Conservation (phyloP, 148 eudicot genomes). For the Rhododendron simsii region DNA sequence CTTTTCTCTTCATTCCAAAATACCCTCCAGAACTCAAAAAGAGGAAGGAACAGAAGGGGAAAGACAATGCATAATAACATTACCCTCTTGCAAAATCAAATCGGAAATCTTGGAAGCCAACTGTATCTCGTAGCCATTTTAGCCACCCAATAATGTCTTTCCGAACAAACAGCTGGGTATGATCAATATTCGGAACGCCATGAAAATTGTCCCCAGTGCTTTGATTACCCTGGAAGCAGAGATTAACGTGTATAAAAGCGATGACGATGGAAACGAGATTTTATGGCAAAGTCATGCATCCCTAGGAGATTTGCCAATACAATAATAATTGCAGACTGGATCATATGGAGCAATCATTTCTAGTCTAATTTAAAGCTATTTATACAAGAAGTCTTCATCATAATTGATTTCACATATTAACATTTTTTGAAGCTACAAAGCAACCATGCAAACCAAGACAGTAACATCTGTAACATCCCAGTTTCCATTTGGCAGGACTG, state of each 20-base stretch:
- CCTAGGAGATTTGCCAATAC: background rate
- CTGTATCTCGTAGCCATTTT: constrained; percentile 58
- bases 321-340: background rate
- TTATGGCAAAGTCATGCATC: background rate
- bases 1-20: too few relatives aligned
- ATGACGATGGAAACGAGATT: background rate
- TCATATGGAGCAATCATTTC: background rate
- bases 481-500: background rate
- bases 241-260: background rate
- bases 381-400: background rate
- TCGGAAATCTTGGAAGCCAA: constrained; percentile 95
- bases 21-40: background rate
- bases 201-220: constrained; percentile 89
- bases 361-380: background rate
- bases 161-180: constrained; percentile 65
- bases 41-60: background rate
- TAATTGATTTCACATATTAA: background rate
- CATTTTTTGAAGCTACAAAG: background rate
- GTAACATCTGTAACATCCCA: background rate
- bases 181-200: constrained; percentile 94
- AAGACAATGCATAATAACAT: background rate
- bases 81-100: constrained; percentile 97
- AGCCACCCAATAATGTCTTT: constrained; percentile 77
- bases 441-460: background rate
- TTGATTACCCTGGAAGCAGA: constrained; percentile 55